Base-by-base conservation (phyloP, 129 eudicot species). In the Apium graveolens region DNA sequence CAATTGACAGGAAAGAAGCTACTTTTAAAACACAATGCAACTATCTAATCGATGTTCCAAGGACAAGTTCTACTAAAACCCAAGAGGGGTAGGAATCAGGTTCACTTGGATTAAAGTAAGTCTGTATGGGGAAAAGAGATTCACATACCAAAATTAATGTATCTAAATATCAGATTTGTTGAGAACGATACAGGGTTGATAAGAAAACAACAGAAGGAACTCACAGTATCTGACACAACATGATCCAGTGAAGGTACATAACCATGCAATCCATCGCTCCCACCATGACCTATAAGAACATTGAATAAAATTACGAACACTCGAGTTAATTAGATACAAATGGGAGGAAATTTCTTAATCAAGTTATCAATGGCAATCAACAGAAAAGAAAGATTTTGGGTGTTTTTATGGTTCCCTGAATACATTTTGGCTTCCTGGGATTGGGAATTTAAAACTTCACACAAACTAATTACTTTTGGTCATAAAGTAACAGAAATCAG, bases 231-330 rank as follows among this genome's bases (percentile, higher is more conserved):
- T 31, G 96, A 96, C 75, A 95, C 97, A 51, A 95, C 98, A 78
- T 91, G 94, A 78, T 95, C 98, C 78, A 95, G 78, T 46, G 98
- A 95, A 82, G 98, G 98, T 27, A 95, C 98, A 79, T 91, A 95
- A 80, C 98, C 98, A 76, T 95, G 98, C 85, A 95, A 83, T 80
- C 98, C 98, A 81, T 95, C 98, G 83, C 98, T 95, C 42, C 98
- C 98, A 46, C 98, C 98, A 84, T 95, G 98, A 81, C 98, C 98
- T 95, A 80, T 41, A 77, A 65, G 46, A 70, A 11, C 55, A 79
- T 77, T 2, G 66, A 46, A 39, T 5, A 69, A 16, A 42, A 24
- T 42, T 34, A 76, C 26, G 17, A 60, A 60, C 31, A n/a, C 68
- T 60, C 16, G 1, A 57, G 27, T 29, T n/a, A n/a, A n/a, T 17